Evolutionary conservation across 768 basidiomycete genomes (phyloP).

Genomic region (Pleurotus cornucopiae): DNA sequence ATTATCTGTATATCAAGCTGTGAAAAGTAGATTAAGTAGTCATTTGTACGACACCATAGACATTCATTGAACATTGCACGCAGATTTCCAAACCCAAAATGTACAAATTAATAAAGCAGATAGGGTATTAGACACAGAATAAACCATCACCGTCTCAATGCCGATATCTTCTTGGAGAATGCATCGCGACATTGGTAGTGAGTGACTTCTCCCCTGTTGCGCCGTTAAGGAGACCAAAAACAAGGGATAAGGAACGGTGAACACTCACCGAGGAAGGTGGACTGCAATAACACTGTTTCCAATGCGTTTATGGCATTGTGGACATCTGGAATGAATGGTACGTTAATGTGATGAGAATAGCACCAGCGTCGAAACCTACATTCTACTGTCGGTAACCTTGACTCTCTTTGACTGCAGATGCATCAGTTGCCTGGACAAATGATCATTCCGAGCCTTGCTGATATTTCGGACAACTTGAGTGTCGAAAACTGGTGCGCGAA

Average conservation of each 20-base stretch:
- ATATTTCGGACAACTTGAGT: slow-evolving; percentile 66
- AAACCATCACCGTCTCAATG: slow-evolving; percentile 24
- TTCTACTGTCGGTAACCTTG: slow-evolving; percentile 86
- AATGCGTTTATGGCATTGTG: slow-evolving; percentile 91
- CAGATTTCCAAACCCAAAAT: not conserved
- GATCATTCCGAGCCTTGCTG: slow-evolving; percentile 71
- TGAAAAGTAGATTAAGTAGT: slow-evolving; percentile 5
- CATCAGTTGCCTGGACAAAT: slow-evolving; percentile 70
- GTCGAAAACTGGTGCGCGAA: slow-evolving; percentile 66
- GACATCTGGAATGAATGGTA: slow-evolving; percentile 55
- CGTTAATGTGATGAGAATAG: too few species aligned
- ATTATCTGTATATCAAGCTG: slow-evolving; percentile 5
- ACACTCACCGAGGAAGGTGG: slow-evolving; percentile 75
- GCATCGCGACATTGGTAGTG: slow-evolving; percentile 94
- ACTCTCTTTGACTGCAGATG: slow-evolving; percentile 76
- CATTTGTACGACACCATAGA: not conserved
- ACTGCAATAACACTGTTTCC: slow-evolving; percentile 93
- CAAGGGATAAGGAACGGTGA: not conserved
- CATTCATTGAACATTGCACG: not conserved
- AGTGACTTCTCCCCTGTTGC: slow-evolving; percentile 83
- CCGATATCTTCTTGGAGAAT: slow-evolving; percentile 57
- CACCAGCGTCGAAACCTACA: slow-evolving; percentile 51
- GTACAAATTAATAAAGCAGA: not conserved
- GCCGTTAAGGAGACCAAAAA: not conserved
- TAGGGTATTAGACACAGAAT: not conserved